Conservation (phyloP, 169 alveolate species). For the Cryptosporidium parvum region DNA sequence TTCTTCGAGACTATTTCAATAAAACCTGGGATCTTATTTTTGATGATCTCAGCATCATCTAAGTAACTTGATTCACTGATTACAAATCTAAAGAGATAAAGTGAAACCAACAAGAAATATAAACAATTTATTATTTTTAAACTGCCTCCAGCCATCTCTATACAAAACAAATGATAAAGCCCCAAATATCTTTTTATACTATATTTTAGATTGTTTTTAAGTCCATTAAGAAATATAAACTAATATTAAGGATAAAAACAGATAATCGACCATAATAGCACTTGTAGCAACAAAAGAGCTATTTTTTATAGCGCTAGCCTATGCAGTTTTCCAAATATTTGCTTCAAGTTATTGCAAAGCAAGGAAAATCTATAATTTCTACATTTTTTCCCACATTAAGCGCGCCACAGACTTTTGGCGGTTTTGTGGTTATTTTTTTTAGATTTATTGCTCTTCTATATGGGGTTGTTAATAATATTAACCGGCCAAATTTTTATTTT, state of each 20-base stretch:
- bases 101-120: background rate
- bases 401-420: constrained; percentile 1
- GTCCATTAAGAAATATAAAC: background rate
- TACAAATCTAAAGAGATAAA: background rate
- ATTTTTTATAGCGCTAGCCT: background rate
- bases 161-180: background rate
- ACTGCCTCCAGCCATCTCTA: background rate
- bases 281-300: background rate
- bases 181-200: background rate
- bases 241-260: no score
- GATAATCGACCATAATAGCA: background rate
- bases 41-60: background rate
- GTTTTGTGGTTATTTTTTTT: background rate
- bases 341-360: background rate
- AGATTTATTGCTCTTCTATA: background rate
- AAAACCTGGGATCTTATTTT: constrained; percentile 5
- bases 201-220: background rate
- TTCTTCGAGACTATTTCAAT: background rate
- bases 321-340: background rate
- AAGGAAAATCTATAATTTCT: background rate
- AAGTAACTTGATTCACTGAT: constrained; percentile 23
- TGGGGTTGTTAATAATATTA: background rate
- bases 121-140: background rate
- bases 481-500: no score
- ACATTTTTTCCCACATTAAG: background rate